Base-by-base conservation (phyloP, 306 rosid species). In the Arachis hypogaea region DNA sequence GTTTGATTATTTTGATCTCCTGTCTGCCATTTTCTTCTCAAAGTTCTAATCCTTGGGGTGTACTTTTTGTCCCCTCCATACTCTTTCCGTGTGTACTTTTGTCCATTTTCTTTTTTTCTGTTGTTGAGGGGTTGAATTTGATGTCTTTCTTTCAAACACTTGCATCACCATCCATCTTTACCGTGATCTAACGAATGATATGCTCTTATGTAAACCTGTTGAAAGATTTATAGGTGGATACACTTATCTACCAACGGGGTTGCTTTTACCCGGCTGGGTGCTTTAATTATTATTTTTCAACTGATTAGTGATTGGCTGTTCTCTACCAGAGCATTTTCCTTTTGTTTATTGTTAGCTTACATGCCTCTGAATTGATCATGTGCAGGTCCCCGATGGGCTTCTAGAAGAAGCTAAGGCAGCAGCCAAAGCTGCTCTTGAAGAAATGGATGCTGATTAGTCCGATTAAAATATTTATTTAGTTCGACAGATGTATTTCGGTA, bases 351-450 rank as follows among this genome's bases (percentile, higher is more conserved):
- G 66, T 46, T 62, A 11, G 6, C 51, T 9, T 57, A 33, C 71
- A 52, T 46, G 30, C 40, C 42, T 7, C 46, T 38, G 22, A 65
- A 57, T 83, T 52, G 22, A 46, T 54, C 36, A 14, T 81, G 36
- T 40, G 22, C 85, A 93, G 98, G 98, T 94, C 62, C 98, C 98
- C 0, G 86, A 88, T 18, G 87, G 77, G 42, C 96, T 93, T 59
- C 81, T 93, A 38, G 93, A 89, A 80, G 93, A 82, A 75, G 98
- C 98, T 1, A 93, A 90, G 70, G 74, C 97, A 47, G 97, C 98
- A 3, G 98, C 98, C 47, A 93, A 84, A 84, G 90, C 90, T 10
- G 97, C 98, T 63, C 86, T 93, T 85, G 97, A 93, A 83, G 98
- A 93, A 84, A 93, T 93, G 97, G 98, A 93, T 79, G 98, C 97